These are phyloP conservation scores for Debaryomyces coudertii DNA, from an alignment of 1,139 yeast genomes.

Conservation along the genomic window DNA sequence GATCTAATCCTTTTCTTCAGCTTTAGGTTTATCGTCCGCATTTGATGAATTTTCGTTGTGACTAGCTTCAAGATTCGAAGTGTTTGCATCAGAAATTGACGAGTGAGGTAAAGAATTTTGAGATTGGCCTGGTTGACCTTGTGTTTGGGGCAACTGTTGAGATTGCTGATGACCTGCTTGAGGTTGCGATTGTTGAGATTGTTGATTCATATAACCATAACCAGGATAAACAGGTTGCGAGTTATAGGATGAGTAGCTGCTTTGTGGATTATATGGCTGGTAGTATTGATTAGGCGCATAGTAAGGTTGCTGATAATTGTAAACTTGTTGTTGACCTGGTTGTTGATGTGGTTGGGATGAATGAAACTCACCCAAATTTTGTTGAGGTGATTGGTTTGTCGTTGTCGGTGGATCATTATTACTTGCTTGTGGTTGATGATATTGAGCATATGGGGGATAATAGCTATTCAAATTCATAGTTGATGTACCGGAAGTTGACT, in stretches of 20 bases:
- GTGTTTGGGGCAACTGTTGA: constrained; percentile 16
- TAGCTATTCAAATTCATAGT: constrained; percentile 21
- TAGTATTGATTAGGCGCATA: constrained; percentile 29
- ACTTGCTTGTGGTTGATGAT: constrained; percentile 16
- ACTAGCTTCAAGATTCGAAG: constrained; percentile 2
- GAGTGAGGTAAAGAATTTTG: constrained; percentile 12
- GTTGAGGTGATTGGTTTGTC: constrained; percentile 19
- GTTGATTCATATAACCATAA: constrained; percentile 23
- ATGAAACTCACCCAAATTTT: constrained; percentile 14
- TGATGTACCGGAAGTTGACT: constrained; percentile 17
- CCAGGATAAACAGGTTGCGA: constrained; percentile 26
- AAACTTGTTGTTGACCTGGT: constrained; percentile 16
- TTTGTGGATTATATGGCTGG: constrained; percentile 24
- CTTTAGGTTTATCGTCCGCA: constrained; percentile 2
- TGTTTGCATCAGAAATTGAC: constrained; percentile 7
- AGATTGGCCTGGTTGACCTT: constrained; percentile 8
- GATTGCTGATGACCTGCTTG: constrained; percentile 15
- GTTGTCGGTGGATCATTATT: constrained; percentile 7
- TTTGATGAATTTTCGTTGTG: constrained; percentile 1
- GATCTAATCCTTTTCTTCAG: constrained; percentile 6
- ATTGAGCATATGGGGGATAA: constrained; percentile 27
- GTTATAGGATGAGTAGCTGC: constrained; percentile 25
- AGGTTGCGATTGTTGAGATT: constrained; percentile 13
- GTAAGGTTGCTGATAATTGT: constrained; percentile 28
- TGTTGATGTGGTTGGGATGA: constrained; percentile 19